Evolutionary conservation across 1,284 basidiomycete species (phyloP), one percentile per base, ranked within the genome.

Genomic region (Fomitopsis palustris): DNA sequence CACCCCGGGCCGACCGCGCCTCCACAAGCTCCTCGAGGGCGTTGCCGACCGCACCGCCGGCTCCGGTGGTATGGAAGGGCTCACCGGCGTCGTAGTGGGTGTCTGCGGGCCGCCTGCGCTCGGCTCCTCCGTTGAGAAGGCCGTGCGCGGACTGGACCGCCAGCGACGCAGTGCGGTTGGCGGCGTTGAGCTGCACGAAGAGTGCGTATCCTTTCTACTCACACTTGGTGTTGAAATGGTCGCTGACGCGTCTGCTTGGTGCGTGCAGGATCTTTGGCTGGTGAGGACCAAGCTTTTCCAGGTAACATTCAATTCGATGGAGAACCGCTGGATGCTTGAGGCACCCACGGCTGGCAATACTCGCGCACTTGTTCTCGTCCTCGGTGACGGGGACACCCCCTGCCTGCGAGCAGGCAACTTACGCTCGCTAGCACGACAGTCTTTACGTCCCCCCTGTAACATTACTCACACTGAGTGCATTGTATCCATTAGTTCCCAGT

Each of bases 101-200:
- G 82, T 85, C 21, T 92, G 89, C 68, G 90, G 89, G 0, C 89
- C 90, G 0, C 61, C 68, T 1, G 75, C 76, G 19, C 74, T 92
- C 53, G 79, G 79, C 2, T 81, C 81, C 54, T 80, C 84, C 53
- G 83, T 87, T 12, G 75, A 75, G 16, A 72, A 70, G 56, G 80
- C 80, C 0, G 82, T 88, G 56, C 73, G 77, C 5, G 68, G 65
- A 6, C 73, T 88, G 39, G 81, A 83, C 58, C 70, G 74, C 5
- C 62, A 73, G 25, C 72, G 79, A 62, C 78, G 83, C 68, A 79
- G 78, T 64, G 78, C 81, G 16, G 79, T 88, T 19, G 88, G 89
- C 16, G 89, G 89, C 7, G 79, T 92, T 43, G 86, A 91, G 70
- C 67, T 89, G 10, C 81, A 86, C 66, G 85, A 88, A 70, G 89